phyloP scores from a whole-genome alignment of 2,329 filamentous ascomycete genomes.

The Paracoccidioides brasiliensis region DNA sequence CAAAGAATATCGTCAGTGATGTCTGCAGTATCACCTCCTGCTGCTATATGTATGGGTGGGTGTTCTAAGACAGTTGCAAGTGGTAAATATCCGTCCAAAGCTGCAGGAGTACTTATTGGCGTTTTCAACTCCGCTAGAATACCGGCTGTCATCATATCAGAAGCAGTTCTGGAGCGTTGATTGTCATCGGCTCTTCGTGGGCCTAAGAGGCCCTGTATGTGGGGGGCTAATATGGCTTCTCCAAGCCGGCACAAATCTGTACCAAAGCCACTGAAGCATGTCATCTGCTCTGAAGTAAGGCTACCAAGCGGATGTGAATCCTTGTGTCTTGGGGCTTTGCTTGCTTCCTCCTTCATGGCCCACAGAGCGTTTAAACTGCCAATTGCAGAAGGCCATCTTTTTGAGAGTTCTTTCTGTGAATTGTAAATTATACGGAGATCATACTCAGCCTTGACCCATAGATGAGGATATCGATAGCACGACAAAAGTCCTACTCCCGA shows the following conservation, averaged over 20 bases:
- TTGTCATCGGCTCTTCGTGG: slow-evolving; percentile 10
- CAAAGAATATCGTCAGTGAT: slow-evolving; percentile 13
- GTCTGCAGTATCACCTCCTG: slow-evolving; percentile 8
- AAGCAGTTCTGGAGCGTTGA: slow-evolving; percentile 11
- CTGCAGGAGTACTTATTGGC: slow-evolving; percentile 9
- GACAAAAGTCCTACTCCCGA: slow-evolving; percentile 28
- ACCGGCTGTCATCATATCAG: slow-evolving; percentile 14
- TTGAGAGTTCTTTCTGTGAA: slow-evolving; percentile 17
- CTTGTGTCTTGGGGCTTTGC: slow-evolving; percentile 5
- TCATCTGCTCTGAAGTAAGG: slow-evolving; percentile 14
- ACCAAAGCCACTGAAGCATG: slow-evolving; percentile 16
- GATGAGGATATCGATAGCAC: slow-evolving; percentile 18
- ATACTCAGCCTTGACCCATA: slow-evolving; percentile 14
- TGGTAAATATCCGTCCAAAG: slow-evolving; percentile 14
- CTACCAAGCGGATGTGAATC: slow-evolving; percentile 10
- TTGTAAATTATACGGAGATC: slow-evolving; percentile 16
- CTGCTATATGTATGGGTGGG: slow-evolving; percentile 7
- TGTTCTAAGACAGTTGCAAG: slow-evolving; percentile 15
- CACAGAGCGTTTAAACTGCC: slow-evolving; percentile 16
- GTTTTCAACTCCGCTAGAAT: slow-evolving; percentile 13
- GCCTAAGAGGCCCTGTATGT: slow-evolving; percentile 8
- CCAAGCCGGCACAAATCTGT: slow-evolving; percentile 18
- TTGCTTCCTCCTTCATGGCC: slow-evolving; percentile 14
- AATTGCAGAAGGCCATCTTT: slow-evolving; percentile 20
- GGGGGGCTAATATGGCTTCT: slow-evolving; percentile 11